phyloP scores from a whole-genome alignment of 2,329 filamentous ascomycete genomes.

The Talaromyces pinophilus region DNA sequence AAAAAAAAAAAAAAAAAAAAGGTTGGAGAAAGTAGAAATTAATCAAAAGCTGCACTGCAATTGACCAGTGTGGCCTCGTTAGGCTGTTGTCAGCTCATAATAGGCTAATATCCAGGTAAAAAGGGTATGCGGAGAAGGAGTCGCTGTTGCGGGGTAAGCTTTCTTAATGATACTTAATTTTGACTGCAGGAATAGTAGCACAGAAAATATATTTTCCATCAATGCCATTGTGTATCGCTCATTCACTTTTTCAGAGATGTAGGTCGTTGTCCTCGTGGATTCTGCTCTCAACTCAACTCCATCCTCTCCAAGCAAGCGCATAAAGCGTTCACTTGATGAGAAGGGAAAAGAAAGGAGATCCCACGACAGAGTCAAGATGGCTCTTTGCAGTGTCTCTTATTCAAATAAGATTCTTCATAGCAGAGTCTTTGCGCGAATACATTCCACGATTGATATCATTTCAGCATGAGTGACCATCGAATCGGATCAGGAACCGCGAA shows the following conservation, averaged over 20 bases:
- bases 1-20: neutral
- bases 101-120: conserved; percentile 1
- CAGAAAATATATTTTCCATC: neutral
- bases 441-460: conserved; percentile 1
- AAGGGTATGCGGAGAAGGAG: neutral
- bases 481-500: neutral
- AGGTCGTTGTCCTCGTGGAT: too few species aligned
- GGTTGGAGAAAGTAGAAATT: neutral
- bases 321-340: conserved; percentile 42
- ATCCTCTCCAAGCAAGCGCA: conserved; percentile 43
- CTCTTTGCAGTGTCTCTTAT: conserved; percentile 8
- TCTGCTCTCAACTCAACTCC: neutral
- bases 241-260: too few species aligned
- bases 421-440: neutral
- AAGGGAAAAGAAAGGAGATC: conserved; percentile 32
- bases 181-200: neutral
- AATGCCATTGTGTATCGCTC: neutral
- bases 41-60: neutral
- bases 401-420: neutral
- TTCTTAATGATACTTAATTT: neutral
- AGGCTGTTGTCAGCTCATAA: conserved; percentile 4
- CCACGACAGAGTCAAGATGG: conserved; percentile 21
- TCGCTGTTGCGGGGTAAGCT: neutral
- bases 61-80: neutral
- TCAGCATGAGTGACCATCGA: conserved; percentile 6